Base-by-base conservation (phyloP, 441 rosid genomes). In the Euphorbia corollata region DNA sequence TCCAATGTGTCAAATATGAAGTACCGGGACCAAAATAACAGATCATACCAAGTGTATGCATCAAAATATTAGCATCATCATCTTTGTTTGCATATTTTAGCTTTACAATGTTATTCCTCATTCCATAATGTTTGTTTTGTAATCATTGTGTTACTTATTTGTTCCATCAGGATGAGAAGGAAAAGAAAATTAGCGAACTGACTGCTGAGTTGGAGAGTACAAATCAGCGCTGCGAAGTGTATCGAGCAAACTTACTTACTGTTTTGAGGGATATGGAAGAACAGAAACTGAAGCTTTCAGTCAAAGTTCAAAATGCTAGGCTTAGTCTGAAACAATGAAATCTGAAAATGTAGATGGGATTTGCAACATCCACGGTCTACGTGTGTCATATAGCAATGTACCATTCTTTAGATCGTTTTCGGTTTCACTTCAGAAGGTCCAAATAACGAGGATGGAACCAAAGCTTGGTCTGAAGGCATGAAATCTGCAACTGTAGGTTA, bases 231-330 rank as follows among this genome's bases (percentile, higher is more conserved):
- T 84, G 87, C n/a, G 85, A 81, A 71, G 92, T 84, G 10, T 89
- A 87, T 72, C 69, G 92, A 67, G 76, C 79, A 63, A 81, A 80
- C 79, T 77, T 87, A 73, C 71, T 87, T 66, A 81, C 89, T 24
- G 80, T 85, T 68, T 65, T 86, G 74, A 85, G 82, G 74, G 90
- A 89, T 19, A 85, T 85, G 87, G 96, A 89, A 77, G 90, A 87
- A 27, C 85, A 84, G 77, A 89, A 88, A 76, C 68, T 82, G 59
- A 83, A 88, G 81, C 77, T 88, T 24, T 85, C 91, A 0, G 86
- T 85, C 73, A 88, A 88, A 81, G 90, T 88, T 51, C 86, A 88
- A 67, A 82, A 83, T 72, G 90, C 87, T 27, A 83, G 84, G 79
- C 85, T 82, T 69, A 83, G 87, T 71, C 74, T 86, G 75, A 85